These are phyloP conservation scores for Talaromyces funiculosus DNA, from an alignment of 2,329 filamentous ascomycete species.

Conservation along the genomic window DNA sequence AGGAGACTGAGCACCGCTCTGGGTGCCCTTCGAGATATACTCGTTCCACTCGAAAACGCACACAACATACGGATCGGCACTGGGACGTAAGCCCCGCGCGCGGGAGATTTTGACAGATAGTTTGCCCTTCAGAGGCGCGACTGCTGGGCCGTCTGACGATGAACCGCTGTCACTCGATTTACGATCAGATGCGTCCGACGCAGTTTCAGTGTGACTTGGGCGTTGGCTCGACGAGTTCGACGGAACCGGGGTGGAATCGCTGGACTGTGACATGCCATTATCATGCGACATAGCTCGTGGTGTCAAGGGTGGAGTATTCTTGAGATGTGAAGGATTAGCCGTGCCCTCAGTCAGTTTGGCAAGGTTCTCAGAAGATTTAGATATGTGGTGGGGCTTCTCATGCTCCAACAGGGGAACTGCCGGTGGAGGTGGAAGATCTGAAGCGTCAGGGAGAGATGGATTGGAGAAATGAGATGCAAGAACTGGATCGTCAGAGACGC, in stretches of 20 bases:
- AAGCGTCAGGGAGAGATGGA: conserved; percentile 52
- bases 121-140: conserved; percentile 74
- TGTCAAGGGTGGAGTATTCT: conserved; percentile 89
- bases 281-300: conserved; percentile 77
- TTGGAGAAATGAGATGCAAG: conserved; percentile 65
- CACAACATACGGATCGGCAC: conserved; percentile 88
- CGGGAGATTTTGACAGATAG: conserved; percentile 84
- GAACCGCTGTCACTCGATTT: conserved; percentile 35
- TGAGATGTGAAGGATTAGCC: conserved; percentile 55
- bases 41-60: conserved; percentile 96
- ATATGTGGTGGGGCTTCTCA: conserved; percentile 34
- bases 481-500: conserved; percentile 59
- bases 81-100: conserved; percentile 72
- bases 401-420: conserved; percentile 49
- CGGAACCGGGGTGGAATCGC: conserved; percentile 19
- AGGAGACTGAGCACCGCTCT: conserved; percentile 55
- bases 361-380: conserved; percentile 41
- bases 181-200: conserved; percentile 29
- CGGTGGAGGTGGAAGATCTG: conserved; percentile 41
- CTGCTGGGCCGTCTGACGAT: conserved; percentile 50
- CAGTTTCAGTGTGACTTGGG: conserved; percentile 20
- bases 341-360: conserved; percentile 76
- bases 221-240: conserved; percentile 20
- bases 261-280: conserved; percentile 31
- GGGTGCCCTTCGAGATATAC: conserved; percentile 83